Evolutionary conservation across 2,329 filamentous ascomycete species (phyloP).

Genomic region (Beauveria brongniartii): DNA sequence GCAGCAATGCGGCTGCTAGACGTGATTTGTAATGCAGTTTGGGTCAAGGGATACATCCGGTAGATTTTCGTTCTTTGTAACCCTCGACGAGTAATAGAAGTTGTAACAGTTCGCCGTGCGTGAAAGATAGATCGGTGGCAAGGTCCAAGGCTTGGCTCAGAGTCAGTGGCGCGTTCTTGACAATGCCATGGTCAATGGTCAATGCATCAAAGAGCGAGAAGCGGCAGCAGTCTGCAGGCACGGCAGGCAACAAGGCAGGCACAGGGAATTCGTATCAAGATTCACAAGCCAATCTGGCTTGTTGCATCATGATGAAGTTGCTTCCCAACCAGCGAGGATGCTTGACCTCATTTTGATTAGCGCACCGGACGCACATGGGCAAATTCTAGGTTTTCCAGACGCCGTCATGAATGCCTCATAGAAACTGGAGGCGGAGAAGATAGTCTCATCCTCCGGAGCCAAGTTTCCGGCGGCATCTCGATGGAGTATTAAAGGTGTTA

Average conservation of each 20-base stretch:
- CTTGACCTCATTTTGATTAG: background rate
- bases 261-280: too few relatives aligned
- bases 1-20: background rate
- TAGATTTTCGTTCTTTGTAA: background rate
- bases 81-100: too few relatives aligned
- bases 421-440: background rate
- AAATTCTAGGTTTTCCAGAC: background rate
- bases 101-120: background rate
- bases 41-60: background rate
- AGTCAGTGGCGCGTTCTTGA: too few relatives aligned
- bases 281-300: background rate
- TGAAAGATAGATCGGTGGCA: background rate
- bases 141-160: too few relatives aligned
- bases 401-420: conserved; percentile 7
- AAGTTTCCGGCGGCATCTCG: conserved; percentile 10
- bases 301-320: background rate
- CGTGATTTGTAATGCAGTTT: background rate
- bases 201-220: too few relatives aligned
- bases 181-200: too few relatives aligned
- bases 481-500: background rate
- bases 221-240: too few relatives aligned
- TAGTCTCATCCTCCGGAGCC: background rate
- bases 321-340: background rate
- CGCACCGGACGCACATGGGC: background rate
- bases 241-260: too few relatives aligned